These are phyloP conservation scores for Dryas integrifolia DNA, from an alignment of 331 rosid genomes.

Conservation along the genomic window DNA sequence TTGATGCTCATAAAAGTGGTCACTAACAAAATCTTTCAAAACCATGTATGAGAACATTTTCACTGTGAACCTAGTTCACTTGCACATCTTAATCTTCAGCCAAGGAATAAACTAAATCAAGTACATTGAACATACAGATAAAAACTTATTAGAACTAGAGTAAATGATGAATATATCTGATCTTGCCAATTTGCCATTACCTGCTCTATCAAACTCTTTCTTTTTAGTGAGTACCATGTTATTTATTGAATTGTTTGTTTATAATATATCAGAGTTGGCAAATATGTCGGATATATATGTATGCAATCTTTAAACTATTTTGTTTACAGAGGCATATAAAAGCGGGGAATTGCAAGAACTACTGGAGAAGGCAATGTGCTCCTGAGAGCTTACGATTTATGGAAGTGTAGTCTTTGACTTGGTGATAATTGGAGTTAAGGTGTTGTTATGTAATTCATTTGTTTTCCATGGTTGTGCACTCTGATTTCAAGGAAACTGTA, in stretches of 20 bases:
- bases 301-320: slow-evolving; percentile 1
- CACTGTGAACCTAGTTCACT: background rate
- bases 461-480: slow-evolving; percentile 11
- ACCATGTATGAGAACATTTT: background rate
- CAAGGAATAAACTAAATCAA: background rate
- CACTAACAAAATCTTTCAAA: background rate
- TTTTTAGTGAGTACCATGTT: background rate
- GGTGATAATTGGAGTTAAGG: background rate
- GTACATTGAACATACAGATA: background rate
- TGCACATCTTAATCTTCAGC: background rate
- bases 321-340: slow-evolving; percentile 75
- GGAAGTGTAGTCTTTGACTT: background rate
- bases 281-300: background rate
- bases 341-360: slow-evolving; percentile 79
- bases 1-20: background rate
- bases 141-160: background rate
- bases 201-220: background rate
- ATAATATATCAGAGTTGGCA: background rate
- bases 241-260: background rate
- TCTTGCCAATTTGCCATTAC: background rate
- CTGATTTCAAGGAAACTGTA: slow-evolving; percentile 1
- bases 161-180: background rate
- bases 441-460: background rate
- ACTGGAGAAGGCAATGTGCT: slow-evolving; percentile 81
- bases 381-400: slow-evolving; percentile 32